phyloP scores from a whole-genome alignment of 768 basidiomycete species.

The Multifurca ochricompacta region DNA sequence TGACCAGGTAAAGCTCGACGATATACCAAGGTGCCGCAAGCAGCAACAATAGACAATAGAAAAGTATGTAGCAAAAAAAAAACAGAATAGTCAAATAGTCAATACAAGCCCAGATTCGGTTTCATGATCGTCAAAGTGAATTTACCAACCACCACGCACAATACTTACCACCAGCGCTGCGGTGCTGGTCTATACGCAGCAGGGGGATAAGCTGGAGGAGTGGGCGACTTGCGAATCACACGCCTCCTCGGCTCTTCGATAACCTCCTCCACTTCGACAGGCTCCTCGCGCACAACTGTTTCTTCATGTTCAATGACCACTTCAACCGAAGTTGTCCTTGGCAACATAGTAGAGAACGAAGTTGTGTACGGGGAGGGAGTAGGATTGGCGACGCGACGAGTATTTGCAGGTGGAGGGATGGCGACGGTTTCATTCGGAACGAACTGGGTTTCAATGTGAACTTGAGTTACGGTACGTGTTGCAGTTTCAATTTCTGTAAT shows the following conservation, averaged over 20 bases:
- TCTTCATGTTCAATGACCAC: slow-evolving; percentile 52
- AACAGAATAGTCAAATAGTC: slow-evolving; percentile 2
- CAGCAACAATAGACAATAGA: slow-evolving; percentile 17
- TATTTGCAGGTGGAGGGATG: slow-evolving; percentile 70
- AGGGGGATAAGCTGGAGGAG: slow-evolving; percentile 39
- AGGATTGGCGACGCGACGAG: slow-evolving; percentile 66
- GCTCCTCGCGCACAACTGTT: slow-evolving; percentile 26
- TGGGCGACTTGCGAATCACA: slow-evolving; percentile 37
- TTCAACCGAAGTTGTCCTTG: slow-evolving; percentile 68
- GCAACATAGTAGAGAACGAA: slow-evolving; percentile 50
- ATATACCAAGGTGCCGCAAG: slow-evolving; percentile 11
- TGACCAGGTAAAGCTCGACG: slow-evolving; percentile 6
- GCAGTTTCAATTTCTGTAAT: slow-evolving; percentile 49
- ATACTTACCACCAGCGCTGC: slow-evolving; percentile 19
- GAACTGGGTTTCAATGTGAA: slow-evolving; percentile 29
- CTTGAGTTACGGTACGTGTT: slow-evolving; percentile 44
- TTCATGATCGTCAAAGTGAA: slow-evolving; percentile 8
- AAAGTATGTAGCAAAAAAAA: slow-evolving; percentile 12
- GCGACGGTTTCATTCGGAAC: slow-evolving; percentile 41
- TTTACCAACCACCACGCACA: slow-evolving; percentile 2
- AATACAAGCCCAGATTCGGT: slow-evolving; percentile 19
- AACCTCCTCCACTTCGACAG: slow-evolving; percentile 32
- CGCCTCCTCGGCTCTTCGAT: slow-evolving; percentile 36
- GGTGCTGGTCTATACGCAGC: slow-evolving; percentile 23
- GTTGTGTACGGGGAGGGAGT: slow-evolving; percentile 56